A percentile compares a stretch with the other conserved stretches of the same genome.
These are phyloP conservation scores for Microbotryum saponariae DNA, from an alignment of 1,284 basidiomycete genomes.

Conservation along the genomic window DNA sequence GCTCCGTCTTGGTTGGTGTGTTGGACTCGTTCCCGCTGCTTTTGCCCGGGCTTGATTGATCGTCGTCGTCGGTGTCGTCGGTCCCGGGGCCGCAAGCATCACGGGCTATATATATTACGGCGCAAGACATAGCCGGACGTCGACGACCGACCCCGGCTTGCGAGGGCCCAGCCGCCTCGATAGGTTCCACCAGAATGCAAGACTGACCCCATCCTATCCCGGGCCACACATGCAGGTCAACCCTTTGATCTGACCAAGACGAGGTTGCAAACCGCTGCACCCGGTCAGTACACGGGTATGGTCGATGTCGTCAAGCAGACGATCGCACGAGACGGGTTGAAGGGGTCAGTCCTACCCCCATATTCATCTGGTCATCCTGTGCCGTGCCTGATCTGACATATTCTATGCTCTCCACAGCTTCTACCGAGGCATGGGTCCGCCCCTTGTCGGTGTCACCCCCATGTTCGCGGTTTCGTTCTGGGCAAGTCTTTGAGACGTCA, in stretches of 20 bases:
- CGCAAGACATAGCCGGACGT: neutral
- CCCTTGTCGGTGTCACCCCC: slow-evolving; percentile 90
- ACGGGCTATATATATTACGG: no score
- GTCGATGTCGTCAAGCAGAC: slow-evolving; percentile 89
- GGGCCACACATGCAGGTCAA: slow-evolving; percentile 55
- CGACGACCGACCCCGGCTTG: neutral
- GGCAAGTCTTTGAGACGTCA: slow-evolving; percentile 49
- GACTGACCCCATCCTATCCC: neutral
- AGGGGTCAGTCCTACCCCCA: slow-evolving; percentile 55
- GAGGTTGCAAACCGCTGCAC: slow-evolving; percentile 82
- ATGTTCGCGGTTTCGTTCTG: slow-evolving; percentile 99
- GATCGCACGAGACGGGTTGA: slow-evolving; percentile 76
- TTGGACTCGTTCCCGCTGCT: slow-evolving; percentile 33
- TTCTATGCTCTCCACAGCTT: slow-evolving; percentile 49
- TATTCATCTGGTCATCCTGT: neutral
- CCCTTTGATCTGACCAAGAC: slow-evolving; percentile 98
- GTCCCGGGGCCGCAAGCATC: no score
- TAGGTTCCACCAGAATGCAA: neutral
- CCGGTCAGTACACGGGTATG: slow-evolving; percentile 84
- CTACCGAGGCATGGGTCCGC: slow-evolving; percentile 95
- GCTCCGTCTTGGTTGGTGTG: slow-evolving; percentile 79
- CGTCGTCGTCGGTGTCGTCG: no score
- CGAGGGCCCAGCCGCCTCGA: neutral
- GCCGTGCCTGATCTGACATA: neutral
- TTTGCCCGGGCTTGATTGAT: neutral